A percentile compares a stretch with the other conserved stretches of the same genome.
Conservation (phyloP, 208 protist genomes). For the Naegleria lovaniensis region DNA sequence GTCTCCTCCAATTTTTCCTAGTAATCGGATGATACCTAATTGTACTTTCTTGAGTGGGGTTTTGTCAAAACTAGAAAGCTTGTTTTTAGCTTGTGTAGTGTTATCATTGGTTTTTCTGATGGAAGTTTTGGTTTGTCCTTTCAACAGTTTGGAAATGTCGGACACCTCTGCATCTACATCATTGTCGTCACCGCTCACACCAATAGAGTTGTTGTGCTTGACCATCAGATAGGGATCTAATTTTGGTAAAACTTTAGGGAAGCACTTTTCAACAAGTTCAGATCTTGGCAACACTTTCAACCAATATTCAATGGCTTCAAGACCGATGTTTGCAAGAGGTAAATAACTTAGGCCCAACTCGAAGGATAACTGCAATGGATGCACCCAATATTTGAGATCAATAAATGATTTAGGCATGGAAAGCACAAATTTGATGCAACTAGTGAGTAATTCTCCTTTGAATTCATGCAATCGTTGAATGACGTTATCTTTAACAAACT, state of each 20-base stretch:
- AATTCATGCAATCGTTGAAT: slow-evolving; percentile 10
- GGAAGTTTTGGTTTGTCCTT: background rate
- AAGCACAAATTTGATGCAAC: slow-evolving; percentile 43
- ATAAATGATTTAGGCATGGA: slow-evolving; percentile 39
- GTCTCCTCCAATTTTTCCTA: slow-evolving; percentile 49
- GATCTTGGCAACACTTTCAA: slow-evolving; percentile 29
- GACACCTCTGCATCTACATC: background rate
- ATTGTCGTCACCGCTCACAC: background rate
- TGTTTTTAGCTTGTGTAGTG: background rate
- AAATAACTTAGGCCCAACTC: slow-evolving; percentile 48
- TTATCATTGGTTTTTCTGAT: background rate
- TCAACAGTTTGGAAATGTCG: slow-evolving; percentile 9
- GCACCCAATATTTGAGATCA: slow-evolving; percentile 33
- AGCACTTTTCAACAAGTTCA: slow-evolving; percentile 30
- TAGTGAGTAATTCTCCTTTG: slow-evolving; percentile 46
- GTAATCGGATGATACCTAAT: slow-evolving; percentile 43
- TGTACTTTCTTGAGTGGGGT: slow-evolving; percentile 42
- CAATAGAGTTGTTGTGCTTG: background rate
- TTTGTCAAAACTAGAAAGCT: slow-evolving; percentile 10
- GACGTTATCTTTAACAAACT: slow-evolving; percentile 21
- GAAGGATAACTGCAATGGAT: slow-evolving; percentile 42
- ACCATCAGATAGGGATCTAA: slow-evolving; percentile 47
- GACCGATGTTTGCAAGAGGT: slow-evolving; percentile 43
- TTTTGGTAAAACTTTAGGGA: slow-evolving; percentile 39
- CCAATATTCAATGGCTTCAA: slow-evolving; percentile 50